Evolutionary conservation across 768 basidiomycete species (phyloP).

Genomic region (Hortiboletus flavorubellus): DNA sequence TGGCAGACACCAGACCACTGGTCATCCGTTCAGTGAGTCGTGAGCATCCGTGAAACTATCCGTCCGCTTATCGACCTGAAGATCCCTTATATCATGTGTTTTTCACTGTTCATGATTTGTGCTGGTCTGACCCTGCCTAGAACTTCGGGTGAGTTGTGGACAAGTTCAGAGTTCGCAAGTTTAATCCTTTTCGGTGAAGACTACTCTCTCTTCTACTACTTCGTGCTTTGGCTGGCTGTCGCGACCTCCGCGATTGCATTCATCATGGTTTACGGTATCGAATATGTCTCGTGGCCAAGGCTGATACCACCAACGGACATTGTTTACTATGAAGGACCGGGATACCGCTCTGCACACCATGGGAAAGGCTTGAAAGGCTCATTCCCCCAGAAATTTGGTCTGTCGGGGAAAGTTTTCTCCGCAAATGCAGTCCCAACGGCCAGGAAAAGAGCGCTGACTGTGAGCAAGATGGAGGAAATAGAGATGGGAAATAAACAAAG

Average conservation of each 20-base stretch:
- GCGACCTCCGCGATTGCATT: constrained; percentile 60
- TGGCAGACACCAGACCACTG: constrained; percentile 79
- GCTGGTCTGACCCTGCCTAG: constrained; percentile 85
- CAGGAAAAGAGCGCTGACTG: constrained; percentile 35
- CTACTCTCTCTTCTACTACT: constrained; percentile 82
- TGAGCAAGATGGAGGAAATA: constrained; percentile 57
- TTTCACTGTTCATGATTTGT: constrained; percentile 85
- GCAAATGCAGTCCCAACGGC: constrained; percentile 36
- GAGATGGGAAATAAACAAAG: constrained; percentile 84
- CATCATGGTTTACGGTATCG: constrained; percentile 83
- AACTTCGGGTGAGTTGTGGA: constrained; percentile 64
- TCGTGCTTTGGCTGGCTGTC: constrained; percentile 73
- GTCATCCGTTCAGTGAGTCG: constrained; percentile 73
- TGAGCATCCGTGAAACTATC: background rate
- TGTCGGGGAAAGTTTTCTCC: constrained; percentile 37
- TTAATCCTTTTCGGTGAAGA: constrained; percentile 42
- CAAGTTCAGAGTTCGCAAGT: background rate
- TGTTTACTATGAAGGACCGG: constrained; percentile 87
- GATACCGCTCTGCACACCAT: constrained; percentile 71
- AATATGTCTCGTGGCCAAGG: constrained; percentile 94
- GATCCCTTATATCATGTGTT: constrained; percentile 81
- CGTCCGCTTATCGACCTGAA: constrained; percentile 31
- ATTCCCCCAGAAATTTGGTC: constrained; percentile 31
- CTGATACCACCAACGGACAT: constrained; percentile 74
- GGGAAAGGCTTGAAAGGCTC: constrained; percentile 67